Base-by-base conservation (phyloP, 2,329 filamentous ascomycete genomes). In the Xylariaceae sp. region DNA sequence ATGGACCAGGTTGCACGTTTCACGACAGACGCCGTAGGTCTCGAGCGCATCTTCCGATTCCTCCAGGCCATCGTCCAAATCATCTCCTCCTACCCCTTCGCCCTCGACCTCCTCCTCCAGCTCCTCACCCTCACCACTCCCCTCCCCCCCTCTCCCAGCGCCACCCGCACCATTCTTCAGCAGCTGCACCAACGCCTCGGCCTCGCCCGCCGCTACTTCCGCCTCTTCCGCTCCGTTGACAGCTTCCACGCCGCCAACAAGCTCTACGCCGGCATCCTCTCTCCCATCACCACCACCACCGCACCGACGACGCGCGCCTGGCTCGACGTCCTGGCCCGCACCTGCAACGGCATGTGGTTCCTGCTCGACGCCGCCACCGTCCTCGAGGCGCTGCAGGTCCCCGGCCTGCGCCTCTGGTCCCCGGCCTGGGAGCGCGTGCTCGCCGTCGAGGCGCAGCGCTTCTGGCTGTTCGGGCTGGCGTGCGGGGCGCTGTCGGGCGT, bases 191-290 rank as follows among this genome's bases (percentile, higher is more conserved):
- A 55, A 34, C 67, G 66, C 30, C 55, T 79, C 40, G 72, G 68
- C 47, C 54, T 77, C 33, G 64, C 65, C 15, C 72, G 85, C 29
- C 76, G 83, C 17, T 81, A 78, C 62, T 73, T 88, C 56, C 79
- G 85, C 11, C 66, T 85, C 43, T 84, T 87, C 59, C 80, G 81
- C 53, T 87, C 83, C 57, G 63, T 85, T 39, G 78, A 80, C 34
- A 72, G 69, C 37, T 82, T 86, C 51, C 57, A 67, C 18, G 59
- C 64, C 2, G 76, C 79, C 2, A 73, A 71, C 55, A 54, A 57
- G 3, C 55, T 68, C 24, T 77, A 69, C 51, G 32, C 36, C 2
- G 41, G 49, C 15, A 29, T 53, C 44, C 26, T 29, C 26, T 29
- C 26, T 9, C n/a, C 26, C 9, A 9, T n/a, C 26, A 9, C 26